Conservation (phyloP, 2,329 filamentous ascomycete species). For the Rutstroemia sp. region DNA sequence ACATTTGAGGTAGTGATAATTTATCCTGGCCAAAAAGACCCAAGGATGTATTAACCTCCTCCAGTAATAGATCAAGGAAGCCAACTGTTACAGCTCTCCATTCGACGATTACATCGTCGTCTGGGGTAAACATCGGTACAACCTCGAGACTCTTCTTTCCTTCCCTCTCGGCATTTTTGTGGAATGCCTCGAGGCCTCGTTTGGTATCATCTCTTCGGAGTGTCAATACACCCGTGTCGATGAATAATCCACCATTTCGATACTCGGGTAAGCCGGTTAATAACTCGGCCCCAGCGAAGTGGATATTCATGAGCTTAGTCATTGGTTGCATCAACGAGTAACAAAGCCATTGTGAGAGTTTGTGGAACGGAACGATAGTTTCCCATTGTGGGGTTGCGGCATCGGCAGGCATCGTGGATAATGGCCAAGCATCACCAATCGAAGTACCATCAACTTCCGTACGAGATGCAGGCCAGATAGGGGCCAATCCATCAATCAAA, state of each 20-base stretch:
- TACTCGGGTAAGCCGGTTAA: slow-evolving; percentile 88
- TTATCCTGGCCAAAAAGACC: slow-evolving; percentile 61
- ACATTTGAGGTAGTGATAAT: slow-evolving; percentile 75
- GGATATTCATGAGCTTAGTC: slow-evolving; percentile 69
- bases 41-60: slow-evolving; percentile 61
- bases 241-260: slow-evolving; percentile 80
- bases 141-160: slow-evolving; percentile 67
- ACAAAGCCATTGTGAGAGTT: slow-evolving; percentile 88
- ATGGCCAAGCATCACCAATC: slow-evolving; percentile 92
- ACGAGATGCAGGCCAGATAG: slow-evolving; percentile 83
- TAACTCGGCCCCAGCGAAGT: slow-evolving; percentile 73
- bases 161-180: slow-evolving; percentile 62
- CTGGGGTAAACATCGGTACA: slow-evolving; percentile 63
- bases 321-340: slow-evolving; percentile 93
- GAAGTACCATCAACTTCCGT: slow-evolving; percentile 81
- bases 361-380: slow-evolving; percentile 84
- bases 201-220: slow-evolving; percentile 64
- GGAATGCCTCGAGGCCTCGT: slow-evolving; percentile 63
- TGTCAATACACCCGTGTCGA: slow-evolving; percentile 74
- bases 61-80: slow-evolving; percentile 63
- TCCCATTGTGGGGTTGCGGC: slow-evolving; percentile 59
- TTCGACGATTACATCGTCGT: slow-evolving; percentile 74
- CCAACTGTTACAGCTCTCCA: slow-evolving; percentile 72
- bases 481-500: slow-evolving; percentile 76
- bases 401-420: slow-evolving; percentile 63